These are phyloP conservation scores for Mycocalia duriaeana DNA, from an alignment of 1,284 basidiomycete genomes.

Conservation along the genomic window DNA sequence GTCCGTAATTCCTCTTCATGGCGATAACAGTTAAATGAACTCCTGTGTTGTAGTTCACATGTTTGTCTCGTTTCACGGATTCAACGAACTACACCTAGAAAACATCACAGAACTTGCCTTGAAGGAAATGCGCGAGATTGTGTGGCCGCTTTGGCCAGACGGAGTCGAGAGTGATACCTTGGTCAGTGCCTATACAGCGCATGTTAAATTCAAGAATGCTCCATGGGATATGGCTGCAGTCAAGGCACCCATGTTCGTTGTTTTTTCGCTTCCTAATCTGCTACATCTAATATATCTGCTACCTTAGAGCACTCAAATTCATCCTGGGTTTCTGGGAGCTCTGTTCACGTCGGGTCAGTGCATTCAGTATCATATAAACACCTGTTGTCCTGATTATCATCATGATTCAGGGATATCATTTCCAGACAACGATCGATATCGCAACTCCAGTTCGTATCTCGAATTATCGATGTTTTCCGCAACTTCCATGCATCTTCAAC, in stretches of 20 bases:
- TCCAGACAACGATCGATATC: conserved; percentile 56
- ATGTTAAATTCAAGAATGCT: conserved; percentile 38
- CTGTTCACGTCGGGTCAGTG: conserved; percentile 33
- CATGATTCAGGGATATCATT: conserved; percentile 40
- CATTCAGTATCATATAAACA: conserved; percentile 2
- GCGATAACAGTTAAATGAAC: conserved; percentile 6
- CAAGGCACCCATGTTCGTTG: conserved; percentile 29
- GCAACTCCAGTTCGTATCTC: conserved; percentile 41
- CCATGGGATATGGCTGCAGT: conserved; percentile 42
- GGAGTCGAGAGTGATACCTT: conserved; percentile 36
- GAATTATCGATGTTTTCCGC: background rate
- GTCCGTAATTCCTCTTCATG: conserved; percentile 1
- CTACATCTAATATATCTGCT: conserved; percentile 2
- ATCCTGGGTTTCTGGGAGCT: conserved; percentile 30
- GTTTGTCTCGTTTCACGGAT: conserved; percentile 51
- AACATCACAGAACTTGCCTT: conserved; percentile 38
- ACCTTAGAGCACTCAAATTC: conserved; percentile 29
- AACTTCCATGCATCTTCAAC: conserved; percentile 5
- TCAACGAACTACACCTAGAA: conserved; percentile 41
- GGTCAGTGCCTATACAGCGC: conserved; percentile 32
- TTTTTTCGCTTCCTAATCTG: background rate
- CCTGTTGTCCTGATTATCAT: conserved; percentile 7
- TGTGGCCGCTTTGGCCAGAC: conserved; percentile 40
- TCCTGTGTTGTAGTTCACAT: no score
- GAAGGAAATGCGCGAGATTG: conserved; percentile 33